Evolutionary conservation across 176 grass and related monocot genomes (phyloP), one percentile per base, ranked within the genome.

Genomic region (Areca catechu): DNA sequence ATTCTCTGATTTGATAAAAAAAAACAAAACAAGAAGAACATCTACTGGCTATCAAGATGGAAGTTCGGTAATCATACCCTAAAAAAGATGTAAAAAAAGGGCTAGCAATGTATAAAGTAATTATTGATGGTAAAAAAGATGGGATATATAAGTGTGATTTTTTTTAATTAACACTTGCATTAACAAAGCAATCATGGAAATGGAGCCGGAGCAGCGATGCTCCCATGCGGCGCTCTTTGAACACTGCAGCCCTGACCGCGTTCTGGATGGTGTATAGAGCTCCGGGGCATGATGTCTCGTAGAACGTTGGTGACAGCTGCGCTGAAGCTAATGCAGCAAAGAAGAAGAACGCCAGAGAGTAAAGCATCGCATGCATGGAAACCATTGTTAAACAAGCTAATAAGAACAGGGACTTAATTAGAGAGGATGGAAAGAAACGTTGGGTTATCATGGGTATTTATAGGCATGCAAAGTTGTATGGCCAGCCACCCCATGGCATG

Each of bases 181-280:
- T 82, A n/a, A 82, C 78, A 43, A 82, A 90, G 63, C 78, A 85
- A 74, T 85, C 82, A 19, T 82, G 78, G 58, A 85, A 90, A 69
- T 82, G 79, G 53, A 90, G 82, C 37, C 82, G 74, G 17, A 85
- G 74, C 68, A 90, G 49, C 15, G 86, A 90, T 24, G 88, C 88
- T 0, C 76, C 88, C 61, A 93, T 87, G 54, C 88, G 88, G 10
- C 19, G 51, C 21, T 78, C 66, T 52, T 56, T 68, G 22, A 51
- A 56, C 0, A 86, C 48, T 3, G 76, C 74, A 9, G 48, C 25
- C 20, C 16, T 16, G 47, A 93, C 73, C 0, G 62, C 62, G 51
- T 19, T 62, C 61, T 70, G 51, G 49, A 86, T 76, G n/a, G 50
- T 80, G 54, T 16, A 15, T 18, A 91, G 66, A 57, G 80, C 75